These are phyloP conservation scores for Vairimorpha apis DNA, from an alignment of 371 early-diverging fungal species.

Conservation along the genomic window DNA sequence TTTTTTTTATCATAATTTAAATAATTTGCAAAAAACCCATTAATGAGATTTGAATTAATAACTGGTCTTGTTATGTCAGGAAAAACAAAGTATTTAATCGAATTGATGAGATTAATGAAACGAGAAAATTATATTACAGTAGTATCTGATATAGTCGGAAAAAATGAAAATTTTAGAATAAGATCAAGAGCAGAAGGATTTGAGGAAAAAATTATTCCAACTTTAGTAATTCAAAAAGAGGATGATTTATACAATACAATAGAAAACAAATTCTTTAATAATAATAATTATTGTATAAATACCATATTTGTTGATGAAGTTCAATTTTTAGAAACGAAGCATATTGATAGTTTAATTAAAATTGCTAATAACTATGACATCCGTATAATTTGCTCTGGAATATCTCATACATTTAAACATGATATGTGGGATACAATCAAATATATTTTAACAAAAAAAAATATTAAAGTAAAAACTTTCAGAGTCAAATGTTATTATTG, in stretches of 20 bases:
- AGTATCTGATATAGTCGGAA: neutral
- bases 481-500: neutral
- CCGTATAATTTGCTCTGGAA: neutral
- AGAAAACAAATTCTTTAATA: too few species aligned
- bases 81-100: neutral
- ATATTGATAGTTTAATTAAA: neutral
- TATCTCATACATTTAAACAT: neutral
- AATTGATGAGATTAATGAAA: neutral
- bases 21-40: too few species aligned
- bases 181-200: neutral
- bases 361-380: neutral
- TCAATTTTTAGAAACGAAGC: neutral
- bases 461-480: neutral
- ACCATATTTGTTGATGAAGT: neutral
- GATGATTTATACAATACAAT: neutral
- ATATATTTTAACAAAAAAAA: neutral
- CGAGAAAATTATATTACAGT: neutral
- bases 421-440: neutral
- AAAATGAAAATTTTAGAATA: neutral
- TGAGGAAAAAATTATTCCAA: neutral
- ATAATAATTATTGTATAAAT: neutral
- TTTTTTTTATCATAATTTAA: too few species aligned
- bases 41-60: neutral
- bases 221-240: neutral
- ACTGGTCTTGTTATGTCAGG: conserved; percentile 4